Evolutionary conservation across 164 flowering plant genomes (phyloP), one percentile per base, ranked within the genome.

Genomic region (Chloranthus sessilifolius): DNA sequence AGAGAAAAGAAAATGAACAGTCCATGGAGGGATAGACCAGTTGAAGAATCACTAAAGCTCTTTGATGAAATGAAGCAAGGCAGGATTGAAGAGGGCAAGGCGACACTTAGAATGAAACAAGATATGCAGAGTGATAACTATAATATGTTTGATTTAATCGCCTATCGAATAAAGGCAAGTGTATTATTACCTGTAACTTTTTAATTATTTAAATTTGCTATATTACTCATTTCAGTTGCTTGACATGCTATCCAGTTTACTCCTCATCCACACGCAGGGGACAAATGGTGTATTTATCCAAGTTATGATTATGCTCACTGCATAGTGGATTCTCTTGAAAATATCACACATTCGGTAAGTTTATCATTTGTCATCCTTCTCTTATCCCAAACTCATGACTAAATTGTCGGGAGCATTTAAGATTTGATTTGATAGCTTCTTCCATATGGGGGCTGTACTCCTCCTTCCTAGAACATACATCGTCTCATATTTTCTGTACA

Each of bases 291-390:
- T 68, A 74, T 92, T 38, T 92, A 88, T 73, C 97, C 99, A 25
- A 88, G 97, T 65, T 92, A 92, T 70, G 99, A 92, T 74, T 92
- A 76, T 73, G 73, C 99, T 41, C 99, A 92, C 56, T 92, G 99
- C 83, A 84, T 82, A 50, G 95, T 92, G 43, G 95, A 92, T 78
- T 86, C 97, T 68, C 83, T 92, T 49, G 99, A 92, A 54, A 82
- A 92, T 57, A 73, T 92, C 30, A 92, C 99, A 5, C 99, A 92
- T 68, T 92, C 99, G 61, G 98, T 92, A 79, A 55, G 83, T 58
- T 39, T 6, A 27, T 40, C 25, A 30, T 42, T 35, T 33, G 4
- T 5, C 21, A 17, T 40, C 34, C 41, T 49, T 31, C 24, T 49
- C 40, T 20, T 8, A 6, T 33, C 40, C 42, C 40, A 19, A n/a